A percentile compares a stretch with the other conserved stretches of the same genome.
Conservation (phyloP, 1,139 yeast genomes). For the Yamadazyma blattariae region DNA sequence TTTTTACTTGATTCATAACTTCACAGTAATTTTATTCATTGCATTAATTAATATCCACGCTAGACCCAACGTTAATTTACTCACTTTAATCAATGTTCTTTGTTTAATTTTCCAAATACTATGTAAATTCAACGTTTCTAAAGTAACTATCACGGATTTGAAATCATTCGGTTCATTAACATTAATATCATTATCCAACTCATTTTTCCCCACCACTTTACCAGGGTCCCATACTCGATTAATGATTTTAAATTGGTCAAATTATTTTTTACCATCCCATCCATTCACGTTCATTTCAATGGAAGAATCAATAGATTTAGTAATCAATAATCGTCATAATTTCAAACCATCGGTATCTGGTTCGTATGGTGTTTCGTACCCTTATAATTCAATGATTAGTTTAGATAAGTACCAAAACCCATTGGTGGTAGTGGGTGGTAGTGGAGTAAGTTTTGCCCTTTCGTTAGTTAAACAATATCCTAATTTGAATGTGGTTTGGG, state of each 20-base stretch:
- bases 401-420: neutral
- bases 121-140: neutral
- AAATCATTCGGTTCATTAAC: slow-evolving; percentile 2
- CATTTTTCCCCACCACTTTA: too few relatives aligned
- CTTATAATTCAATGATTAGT: slow-evolving; percentile 10
- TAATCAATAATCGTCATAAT: slow-evolving; percentile 8
- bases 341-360: slow-evolving; percentile 5
- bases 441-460: slow-evolving; percentile 77
- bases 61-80: slow-evolving; percentile 36
- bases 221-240: slow-evolving; percentile 41
- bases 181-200: slow-evolving; percentile 7
- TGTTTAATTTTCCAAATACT: slow-evolving; percentile 23
- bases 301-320: slow-evolving; percentile 5
- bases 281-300: slow-evolving; percentile 29
- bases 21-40: slow-evolving; percentile 28
- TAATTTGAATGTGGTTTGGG: too few relatives aligned
- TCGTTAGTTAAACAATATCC: too few relatives aligned
- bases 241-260: slow-evolving; percentile 15
- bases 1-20: slow-evolving; percentile 36
- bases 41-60: slow-evolving; percentile 38
- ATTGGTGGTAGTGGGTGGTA: slow-evolving; percentile 71
- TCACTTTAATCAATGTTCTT: slow-evolving; percentile 18
- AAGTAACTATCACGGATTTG: neutral
- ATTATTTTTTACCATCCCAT: slow-evolving; percentile 36
- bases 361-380: slow-evolving; percentile 11